Evolutionary conservation across 108 stramenopile species (phyloP).

Genomic region (Nitzschia sp.): DNA sequence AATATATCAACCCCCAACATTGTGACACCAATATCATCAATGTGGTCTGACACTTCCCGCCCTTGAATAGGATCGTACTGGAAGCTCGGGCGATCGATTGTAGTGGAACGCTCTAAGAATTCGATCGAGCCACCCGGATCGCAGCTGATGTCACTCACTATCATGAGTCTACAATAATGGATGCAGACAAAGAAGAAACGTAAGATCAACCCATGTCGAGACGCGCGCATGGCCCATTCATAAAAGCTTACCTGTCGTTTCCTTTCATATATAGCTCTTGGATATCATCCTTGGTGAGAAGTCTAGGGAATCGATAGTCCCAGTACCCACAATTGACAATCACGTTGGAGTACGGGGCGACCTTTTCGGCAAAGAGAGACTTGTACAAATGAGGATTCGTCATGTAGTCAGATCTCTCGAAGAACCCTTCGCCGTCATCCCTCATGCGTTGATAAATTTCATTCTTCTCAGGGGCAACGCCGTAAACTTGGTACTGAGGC

Average conservation of each 20-base stretch:
- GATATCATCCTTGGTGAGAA: slow-evolving; percentile 70
- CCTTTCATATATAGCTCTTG: slow-evolving; percentile 37
- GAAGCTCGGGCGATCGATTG: slow-evolving; percentile 81
- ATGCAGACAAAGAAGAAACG: neutral
- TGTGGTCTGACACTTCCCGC: slow-evolving; percentile 41
- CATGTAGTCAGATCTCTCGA: slow-evolving; percentile 68
- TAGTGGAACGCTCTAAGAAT: slow-evolving; percentile 66
- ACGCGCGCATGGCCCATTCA: neutral
- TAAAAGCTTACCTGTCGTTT: slow-evolving; percentile 33
- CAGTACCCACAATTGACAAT: slow-evolving; percentile 85
- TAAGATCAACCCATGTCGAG: neutral
- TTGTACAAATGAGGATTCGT: slow-evolving; percentile 65
- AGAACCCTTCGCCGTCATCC: slow-evolving; percentile 18
- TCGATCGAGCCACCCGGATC: slow-evolving; percentile 77
- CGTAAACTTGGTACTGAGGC: slow-evolving; percentile 43
- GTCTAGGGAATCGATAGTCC: slow-evolving; percentile 80
- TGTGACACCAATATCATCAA: slow-evolving; percentile 54
- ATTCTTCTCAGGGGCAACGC: slow-evolving; percentile 44
- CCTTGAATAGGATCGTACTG: slow-evolving; percentile 55
- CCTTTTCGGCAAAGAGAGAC: slow-evolving; percentile 53
- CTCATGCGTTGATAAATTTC: slow-evolving; percentile 38
- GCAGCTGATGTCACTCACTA: slow-evolving; percentile 82
- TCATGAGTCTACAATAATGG: slow-evolving; percentile 25
- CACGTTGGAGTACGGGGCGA: slow-evolving; percentile 69
- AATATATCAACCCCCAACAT: slow-evolving; percentile 78